These are phyloP conservation scores for Aureobasidium melanogenum DNA, from an alignment of 2,329 filamentous ascomycete species.

Conservation along the genomic window DNA sequence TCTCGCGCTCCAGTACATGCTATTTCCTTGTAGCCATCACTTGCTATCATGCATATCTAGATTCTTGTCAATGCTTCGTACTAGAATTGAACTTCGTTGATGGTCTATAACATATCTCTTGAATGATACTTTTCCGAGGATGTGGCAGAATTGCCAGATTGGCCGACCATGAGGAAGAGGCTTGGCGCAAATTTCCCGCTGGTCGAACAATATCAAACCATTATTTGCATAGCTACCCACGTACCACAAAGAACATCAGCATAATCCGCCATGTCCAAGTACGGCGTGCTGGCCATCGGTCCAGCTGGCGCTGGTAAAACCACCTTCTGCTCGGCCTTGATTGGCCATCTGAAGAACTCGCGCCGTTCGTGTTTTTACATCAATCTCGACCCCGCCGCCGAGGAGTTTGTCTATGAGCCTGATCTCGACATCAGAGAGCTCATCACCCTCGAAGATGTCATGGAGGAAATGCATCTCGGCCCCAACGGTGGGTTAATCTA, in stretches of 20 bases:
- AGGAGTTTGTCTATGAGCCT: constrained; percentile 81
- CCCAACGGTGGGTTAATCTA: constrained; percentile 91
- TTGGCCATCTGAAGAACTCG: constrained; percentile 83
- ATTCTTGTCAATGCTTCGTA: no score
- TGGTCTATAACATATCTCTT: no score
- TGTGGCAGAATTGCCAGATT: no score
- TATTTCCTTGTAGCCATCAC: no score
- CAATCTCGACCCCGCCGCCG: constrained; percentile 94
- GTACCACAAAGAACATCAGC: constrained; percentile 45
- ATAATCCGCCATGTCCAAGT: constrained; percentile 83
- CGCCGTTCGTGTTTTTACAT: constrained; percentile 95
- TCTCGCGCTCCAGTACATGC: no score
- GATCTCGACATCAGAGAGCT: constrained; percentile 94
- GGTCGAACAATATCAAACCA: constrained; percentile 33
- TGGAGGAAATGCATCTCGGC: constrained; percentile 86
- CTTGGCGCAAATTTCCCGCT: constrained; percentile 8
- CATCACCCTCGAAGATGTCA: constrained; percentile 87
- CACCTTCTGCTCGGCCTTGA: constrained; percentile 88
- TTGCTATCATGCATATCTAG: no score
- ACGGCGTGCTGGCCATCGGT: constrained; percentile 90
- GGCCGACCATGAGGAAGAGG: no score
- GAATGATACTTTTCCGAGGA: no score
- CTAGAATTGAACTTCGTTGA: no score
- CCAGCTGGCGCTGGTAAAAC: constrained; percentile 94
- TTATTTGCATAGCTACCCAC: constrained; percentile 25